Base-by-base conservation (phyloP, 495 filamentous ascomycete species). In the Hypoxylon cercidicola region DNA sequence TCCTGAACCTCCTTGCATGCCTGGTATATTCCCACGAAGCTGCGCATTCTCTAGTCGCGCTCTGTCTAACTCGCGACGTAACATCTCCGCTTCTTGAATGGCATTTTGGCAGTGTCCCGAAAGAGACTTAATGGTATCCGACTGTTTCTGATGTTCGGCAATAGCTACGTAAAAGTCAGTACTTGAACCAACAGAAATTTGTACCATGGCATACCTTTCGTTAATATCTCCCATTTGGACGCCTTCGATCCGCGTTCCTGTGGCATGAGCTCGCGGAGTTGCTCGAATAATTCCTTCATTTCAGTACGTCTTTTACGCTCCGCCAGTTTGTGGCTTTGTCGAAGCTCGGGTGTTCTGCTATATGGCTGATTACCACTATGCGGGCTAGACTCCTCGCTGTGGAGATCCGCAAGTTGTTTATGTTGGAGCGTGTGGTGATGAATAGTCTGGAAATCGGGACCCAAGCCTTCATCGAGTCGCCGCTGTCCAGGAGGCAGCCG, bases 191-290 rank as follows among this genome's bases (percentile, higher is more conserved):
- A 20, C 16, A 10, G 1, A 2, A 16, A 23, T 32, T 41, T 11
- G n/a, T 37, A 11, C 8, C 21, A 39, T 16, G 12, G 66, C 79
- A 34, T 82, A 96, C 93, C 91, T 84, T 94, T 93, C 9, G 92
- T 96, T n/a, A 99, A 75, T 32, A 97, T 96, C 70, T 99, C 95
- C 96, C 96, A 99, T 77, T 99, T 99, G 71, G 93, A 97, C 3
- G 94, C 93, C 72, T 98, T 99, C 43, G 90, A 90, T 16, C 93
- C 94, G 49, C 93, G 87, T 59, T 90, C 90, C 55, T 92, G 88
- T 5, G 94, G 94, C 62, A 97, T 87, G 39, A 92, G 84, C 51
- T 88, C 83, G 35, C 93, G 87, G 20, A 99, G 78, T 44, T 89
- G 84, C 63, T 99, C 95, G 72, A 98, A 98, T 6, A 97, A 83